A percentile compares a stretch with the other conserved stretches of the same genome.
Evolutionary conservation across 2,329 filamentous ascomycete genomes (phyloP).

Genomic region (Fonsecaea nubica): DNA sequence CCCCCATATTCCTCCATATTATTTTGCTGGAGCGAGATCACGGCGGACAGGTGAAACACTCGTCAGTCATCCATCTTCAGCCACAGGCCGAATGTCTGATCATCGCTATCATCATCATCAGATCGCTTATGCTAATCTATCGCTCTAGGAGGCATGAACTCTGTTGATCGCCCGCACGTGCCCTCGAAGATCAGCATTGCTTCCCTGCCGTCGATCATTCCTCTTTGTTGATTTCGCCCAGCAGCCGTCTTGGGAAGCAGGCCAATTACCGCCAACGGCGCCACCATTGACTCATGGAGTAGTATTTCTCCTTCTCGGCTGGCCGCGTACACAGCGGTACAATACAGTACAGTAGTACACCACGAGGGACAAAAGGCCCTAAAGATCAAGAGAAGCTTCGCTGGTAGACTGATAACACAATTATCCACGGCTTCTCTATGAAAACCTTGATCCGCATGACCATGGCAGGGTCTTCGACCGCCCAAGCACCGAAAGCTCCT

Average conservation of each 20-base stretch:
- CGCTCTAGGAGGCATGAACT: conserved; percentile 1
- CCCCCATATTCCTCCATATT: conserved; percentile 10
- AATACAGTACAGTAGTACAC: background rate
- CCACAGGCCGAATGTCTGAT: conserved; percentile 5
- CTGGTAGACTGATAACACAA: background rate
- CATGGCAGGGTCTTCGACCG: background rate
- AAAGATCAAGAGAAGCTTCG: background rate
- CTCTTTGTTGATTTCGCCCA: conserved; percentile 13
- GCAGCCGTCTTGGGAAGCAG: conserved; percentile 9
- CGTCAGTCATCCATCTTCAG: conserved; percentile 11
- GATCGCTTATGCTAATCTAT: conserved; percentile 8
- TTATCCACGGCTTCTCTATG: background rate
- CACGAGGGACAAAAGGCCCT: background rate
- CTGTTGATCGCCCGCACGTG: conserved; percentile 29
- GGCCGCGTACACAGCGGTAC: conserved; percentile 15
- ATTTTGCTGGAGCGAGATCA: conserved; percentile 13
- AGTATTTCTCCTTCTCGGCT: conserved; percentile 7
- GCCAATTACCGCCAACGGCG: conserved; percentile 16
- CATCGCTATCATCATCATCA: conserved; percentile 1
- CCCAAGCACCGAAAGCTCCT: background rate
- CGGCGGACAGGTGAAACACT: conserved; percentile 7
- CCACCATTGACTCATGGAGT: conserved; percentile 22
- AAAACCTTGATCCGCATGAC: background rate
- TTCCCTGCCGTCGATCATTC: conserved; percentile 25
- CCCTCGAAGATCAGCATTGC: conserved; percentile 1